Conservation (phyloP, 495 filamentous ascomycete genomes). For the Xylaria intraflava region DNA sequence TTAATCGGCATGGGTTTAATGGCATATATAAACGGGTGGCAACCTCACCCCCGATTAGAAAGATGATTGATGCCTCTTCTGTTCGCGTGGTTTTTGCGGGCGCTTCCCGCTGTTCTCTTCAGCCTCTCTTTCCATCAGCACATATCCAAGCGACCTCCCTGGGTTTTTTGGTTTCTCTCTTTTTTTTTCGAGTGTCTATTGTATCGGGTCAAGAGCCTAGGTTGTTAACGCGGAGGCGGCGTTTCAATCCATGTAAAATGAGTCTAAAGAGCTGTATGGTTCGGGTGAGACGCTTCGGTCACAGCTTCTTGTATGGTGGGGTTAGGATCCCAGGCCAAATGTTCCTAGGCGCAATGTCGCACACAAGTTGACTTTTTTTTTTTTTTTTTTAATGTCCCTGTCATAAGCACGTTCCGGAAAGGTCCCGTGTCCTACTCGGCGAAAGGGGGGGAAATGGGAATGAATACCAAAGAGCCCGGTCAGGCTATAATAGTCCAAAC, state of each 20-base stretch:
- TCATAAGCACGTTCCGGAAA: neutral
- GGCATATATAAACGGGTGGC: conserved; percentile 90
- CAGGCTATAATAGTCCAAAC: neutral
- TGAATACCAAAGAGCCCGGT: neutral
- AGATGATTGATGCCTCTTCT: conserved; percentile 18
- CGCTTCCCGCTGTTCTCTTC: conserved; percentile 12
- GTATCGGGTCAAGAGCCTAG: conserved; percentile 26
- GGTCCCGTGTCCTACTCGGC: neutral
- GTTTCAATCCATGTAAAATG: conserved; percentile 6
- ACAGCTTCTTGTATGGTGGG: conserved; percentile 1
- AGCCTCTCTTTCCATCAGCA: conserved; percentile 19
- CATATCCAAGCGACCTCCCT: conserved; percentile 16
- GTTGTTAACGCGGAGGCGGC: neutral
- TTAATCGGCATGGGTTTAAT: conserved; percentile 85
- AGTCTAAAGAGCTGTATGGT: conserved; percentile 2
- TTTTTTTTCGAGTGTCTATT: conserved; percentile 35
- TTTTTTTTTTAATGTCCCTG: neutral
- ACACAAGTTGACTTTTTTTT: conserved; percentile 1
- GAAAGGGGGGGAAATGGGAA: neutral
- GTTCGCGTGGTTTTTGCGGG: neutral
- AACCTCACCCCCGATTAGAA: conserved; percentile 37
- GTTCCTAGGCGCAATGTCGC: conserved; percentile 7
- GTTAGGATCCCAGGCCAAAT: neutral
- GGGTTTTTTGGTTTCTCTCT: too few species aligned
- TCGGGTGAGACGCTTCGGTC: neutral